Conservation (phyloP, 1,284 basidiomycete species). For the Austroboletus novae-zelandiae region DNA sequence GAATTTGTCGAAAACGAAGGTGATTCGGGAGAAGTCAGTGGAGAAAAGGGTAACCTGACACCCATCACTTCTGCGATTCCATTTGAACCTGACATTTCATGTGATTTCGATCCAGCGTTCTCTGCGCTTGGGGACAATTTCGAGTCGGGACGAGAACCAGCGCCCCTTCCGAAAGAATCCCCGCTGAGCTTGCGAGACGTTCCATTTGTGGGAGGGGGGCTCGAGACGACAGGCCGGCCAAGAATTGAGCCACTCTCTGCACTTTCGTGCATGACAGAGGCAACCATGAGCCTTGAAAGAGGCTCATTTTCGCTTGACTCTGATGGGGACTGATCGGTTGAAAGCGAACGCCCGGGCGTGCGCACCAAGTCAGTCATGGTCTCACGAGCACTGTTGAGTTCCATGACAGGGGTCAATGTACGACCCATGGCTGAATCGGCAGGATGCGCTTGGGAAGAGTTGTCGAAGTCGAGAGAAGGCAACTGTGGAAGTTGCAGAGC, state of each 20-base stretch:
- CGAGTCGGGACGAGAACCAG: conserved; percentile 36
- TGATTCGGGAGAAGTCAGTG: conserved; percentile 28
- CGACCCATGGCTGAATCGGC: conserved; percentile 18
- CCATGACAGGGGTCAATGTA: conserved; percentile 48
- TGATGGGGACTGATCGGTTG: conserved; percentile 23
- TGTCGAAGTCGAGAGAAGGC: conserved; percentile 47
- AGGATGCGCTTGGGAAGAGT: conserved; percentile 14
- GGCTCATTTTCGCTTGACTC: conserved; percentile 29
- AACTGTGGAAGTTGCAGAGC: conserved; percentile 37
- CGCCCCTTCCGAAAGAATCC: conserved; percentile 28
- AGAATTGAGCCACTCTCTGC: conserved; percentile 15
- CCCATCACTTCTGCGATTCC: conserved; percentile 29
- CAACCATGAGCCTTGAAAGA: conserved; percentile 12
- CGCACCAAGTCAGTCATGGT: conserved; percentile 21
- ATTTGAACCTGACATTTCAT: conserved; percentile 19
- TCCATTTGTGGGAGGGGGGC: conserved; percentile 21
- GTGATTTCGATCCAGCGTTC: conserved; percentile 21
- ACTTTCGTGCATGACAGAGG: conserved; percentile 22
- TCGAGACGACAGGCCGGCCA: conserved; percentile 13
- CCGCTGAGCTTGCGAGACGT: conserved; percentile 28
- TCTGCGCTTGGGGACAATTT: conserved; percentile 33
- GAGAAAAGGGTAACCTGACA: conserved; percentile 32
- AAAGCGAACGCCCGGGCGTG: conserved; percentile 18
- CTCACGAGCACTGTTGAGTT: conserved; percentile 36
- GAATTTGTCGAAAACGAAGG: conserved; percentile 34